Percentiles rank a stretch among this genome's conserved stretches.
phyloP scores from a whole-genome alignment of 2,329 filamentous ascomycete species.

The Sporothrix pallida region DNA sequence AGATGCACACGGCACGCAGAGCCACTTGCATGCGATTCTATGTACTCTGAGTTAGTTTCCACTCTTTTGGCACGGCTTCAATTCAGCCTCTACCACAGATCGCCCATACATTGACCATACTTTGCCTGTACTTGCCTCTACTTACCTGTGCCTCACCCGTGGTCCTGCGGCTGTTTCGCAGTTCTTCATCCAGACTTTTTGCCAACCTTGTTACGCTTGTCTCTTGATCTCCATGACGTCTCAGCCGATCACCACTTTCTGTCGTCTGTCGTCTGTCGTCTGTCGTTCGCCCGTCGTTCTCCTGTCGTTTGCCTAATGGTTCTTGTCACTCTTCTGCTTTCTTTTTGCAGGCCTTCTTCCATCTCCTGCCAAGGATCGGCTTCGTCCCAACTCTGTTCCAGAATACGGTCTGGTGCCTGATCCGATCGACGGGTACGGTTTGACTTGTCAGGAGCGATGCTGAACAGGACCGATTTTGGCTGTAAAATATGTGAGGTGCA shows the following conservation, averaged over 20 bases:
- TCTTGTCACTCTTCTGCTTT: too few species aligned
- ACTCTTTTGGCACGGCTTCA: background rate
- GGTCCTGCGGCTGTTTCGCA: conserved; percentile 5
- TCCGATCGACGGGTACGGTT: background rate
- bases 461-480: background rate
- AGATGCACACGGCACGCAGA: background rate
- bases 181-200: background rate
- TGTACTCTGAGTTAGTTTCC: background rate
- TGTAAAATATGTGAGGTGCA: background rate
- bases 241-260: background rate
- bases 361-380: conserved; percentile 36
- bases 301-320: too few species aligned
- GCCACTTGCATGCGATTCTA: background rate
- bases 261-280: too few species aligned
- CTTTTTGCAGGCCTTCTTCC: background rate
- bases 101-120: too few species aligned
- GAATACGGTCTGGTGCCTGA: conserved; percentile 40
- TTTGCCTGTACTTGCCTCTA: too few species aligned
- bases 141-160: background rate
- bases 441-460: background rate
- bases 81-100: background rate
- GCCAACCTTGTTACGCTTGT: background rate
- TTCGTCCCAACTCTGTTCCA: conserved; percentile 33
- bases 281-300: too few species aligned
- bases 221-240: background rate